A percentile compares a stretch with the other conserved stretches of the same genome.
Evolutionary conservation across 2,329 filamentous ascomycete genomes (phyloP).

Genomic region (Sclerotinia sclerotiorum): DNA sequence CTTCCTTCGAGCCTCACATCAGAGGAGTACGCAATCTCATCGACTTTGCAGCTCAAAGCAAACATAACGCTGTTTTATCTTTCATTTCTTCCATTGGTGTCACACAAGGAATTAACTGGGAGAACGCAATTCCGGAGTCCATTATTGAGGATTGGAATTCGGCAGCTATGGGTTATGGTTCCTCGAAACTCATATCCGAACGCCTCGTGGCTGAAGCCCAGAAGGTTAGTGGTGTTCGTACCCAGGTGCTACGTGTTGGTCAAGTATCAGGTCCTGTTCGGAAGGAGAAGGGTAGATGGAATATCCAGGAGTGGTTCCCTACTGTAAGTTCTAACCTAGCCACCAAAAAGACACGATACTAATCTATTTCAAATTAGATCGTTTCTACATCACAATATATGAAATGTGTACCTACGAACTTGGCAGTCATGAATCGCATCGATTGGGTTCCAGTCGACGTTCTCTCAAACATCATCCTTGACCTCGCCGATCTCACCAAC

Average conservation of each 20-base stretch:
- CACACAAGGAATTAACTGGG: slow-evolving; percentile 22
- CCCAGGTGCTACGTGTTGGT: slow-evolving; percentile 47
- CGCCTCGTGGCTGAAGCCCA: slow-evolving; percentile 46
- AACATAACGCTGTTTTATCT: slow-evolving; percentile 33
- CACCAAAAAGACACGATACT: not conserved
- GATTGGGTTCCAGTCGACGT: slow-evolving; percentile 49
- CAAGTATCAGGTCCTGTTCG: slow-evolving; percentile 48
- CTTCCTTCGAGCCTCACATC: slow-evolving; percentile 43
- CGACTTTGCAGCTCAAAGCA: slow-evolving; percentile 25
- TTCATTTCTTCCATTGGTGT: slow-evolving; percentile 35
- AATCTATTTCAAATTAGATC: slow-evolving; percentile 31
- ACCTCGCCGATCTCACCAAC: slow-evolving; percentile 31
- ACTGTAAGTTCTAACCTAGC: slow-evolving; percentile 25
- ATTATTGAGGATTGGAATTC: slow-evolving; percentile 41
- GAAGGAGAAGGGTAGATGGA: slow-evolving; percentile 50
- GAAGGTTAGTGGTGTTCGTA: slow-evolving; percentile 43
- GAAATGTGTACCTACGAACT: slow-evolving; percentile 42
- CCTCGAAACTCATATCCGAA: slow-evolving; percentile 36
- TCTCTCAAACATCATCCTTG: slow-evolving; percentile 37
- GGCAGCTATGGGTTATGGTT: slow-evolving; percentile 35
- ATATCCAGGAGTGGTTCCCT: slow-evolving; percentile 57
- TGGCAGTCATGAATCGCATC: slow-evolving; percentile 42
- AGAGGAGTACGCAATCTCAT: slow-evolving; percentile 45
- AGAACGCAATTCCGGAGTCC: slow-evolving; percentile 42
- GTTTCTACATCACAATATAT: slow-evolving; percentile 44